A percentile compares a stretch with the other conserved stretches of the same genome.
These are phyloP conservation scores for Fragosphaeria purpurea DNA, from an alignment of 2,329 filamentous ascomycete species.

Conservation along the genomic window DNA sequence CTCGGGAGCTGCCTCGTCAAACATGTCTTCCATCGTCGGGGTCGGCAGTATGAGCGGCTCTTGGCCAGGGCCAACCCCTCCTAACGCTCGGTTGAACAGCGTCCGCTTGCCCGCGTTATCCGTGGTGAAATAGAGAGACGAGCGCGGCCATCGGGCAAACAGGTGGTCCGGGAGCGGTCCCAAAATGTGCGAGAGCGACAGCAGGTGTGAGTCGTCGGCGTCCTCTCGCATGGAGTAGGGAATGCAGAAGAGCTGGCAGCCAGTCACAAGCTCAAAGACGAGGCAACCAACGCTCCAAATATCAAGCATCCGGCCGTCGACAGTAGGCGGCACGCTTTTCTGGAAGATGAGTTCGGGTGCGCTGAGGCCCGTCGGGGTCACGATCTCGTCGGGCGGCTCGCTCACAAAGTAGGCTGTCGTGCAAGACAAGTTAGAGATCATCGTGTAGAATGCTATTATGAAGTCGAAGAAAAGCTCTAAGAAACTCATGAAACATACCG, in stretches of 20 bases:
- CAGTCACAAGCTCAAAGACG: constrained; percentile 1
- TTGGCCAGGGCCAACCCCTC: background rate
- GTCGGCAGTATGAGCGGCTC: background rate
- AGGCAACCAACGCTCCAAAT: constrained; percentile 7
- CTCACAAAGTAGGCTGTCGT: background rate
- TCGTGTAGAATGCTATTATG: no score
- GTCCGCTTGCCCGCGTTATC: no score
- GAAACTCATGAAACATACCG: background rate
- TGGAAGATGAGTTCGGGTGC: background rate
- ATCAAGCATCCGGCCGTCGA: background rate
- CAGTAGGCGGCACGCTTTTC: background rate
- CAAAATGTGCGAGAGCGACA: background rate
- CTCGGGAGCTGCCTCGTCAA: background rate
- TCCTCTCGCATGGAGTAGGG: background rate
- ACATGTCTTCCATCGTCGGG: background rate
- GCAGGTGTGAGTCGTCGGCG: background rate
- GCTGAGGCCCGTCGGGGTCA: background rate
- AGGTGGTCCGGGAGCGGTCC: background rate
- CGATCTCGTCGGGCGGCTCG: background rate
- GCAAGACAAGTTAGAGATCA: no score
- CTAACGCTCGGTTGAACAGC: no score
- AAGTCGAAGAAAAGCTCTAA: no score
- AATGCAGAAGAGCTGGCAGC: background rate
- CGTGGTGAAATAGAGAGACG: background rate
- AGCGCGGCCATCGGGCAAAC: background rate